A percentile compares a stretch with the other conserved stretches of the same genome.
These are phyloP conservation scores for Kwoniella sp. DNA, from an alignment of 768 basidiomycete species.

Conservation along the genomic window DNA sequence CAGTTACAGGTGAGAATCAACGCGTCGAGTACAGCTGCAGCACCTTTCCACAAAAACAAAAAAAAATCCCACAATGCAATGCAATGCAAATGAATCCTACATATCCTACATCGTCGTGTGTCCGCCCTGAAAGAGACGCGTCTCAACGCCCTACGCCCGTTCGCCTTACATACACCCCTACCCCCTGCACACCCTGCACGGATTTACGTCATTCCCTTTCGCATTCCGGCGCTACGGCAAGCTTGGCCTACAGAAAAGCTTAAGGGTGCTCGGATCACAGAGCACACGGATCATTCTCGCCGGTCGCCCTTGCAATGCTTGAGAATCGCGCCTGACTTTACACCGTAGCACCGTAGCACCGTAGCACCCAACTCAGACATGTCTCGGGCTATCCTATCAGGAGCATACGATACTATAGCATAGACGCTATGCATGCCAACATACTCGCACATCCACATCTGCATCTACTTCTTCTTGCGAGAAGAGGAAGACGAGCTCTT, in stretches of 20 bases:
- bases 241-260: not conserved
- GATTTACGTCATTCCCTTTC: not conserved
- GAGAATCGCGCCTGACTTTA: no score
- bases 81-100: no score
- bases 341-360: no score
- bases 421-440: no score
- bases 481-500: not conserved
- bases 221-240: not conserved
- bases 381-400: not conserved
- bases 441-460: not conserved
- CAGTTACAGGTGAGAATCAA: not conserved
- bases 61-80: no score
- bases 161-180: no score
- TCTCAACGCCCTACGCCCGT: not conserved
- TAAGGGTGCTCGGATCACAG: not conserved
- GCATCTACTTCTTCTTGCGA: not conserved
- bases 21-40: not conserved
- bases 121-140: not conserved
- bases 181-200: not conserved
- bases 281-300: no score
- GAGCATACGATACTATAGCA: no score
- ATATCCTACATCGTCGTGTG: not conserved
- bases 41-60: no score
- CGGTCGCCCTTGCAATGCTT: no score
- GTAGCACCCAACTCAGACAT: not conserved